Percentiles rank a stretch among this genome's conserved stretches.
phyloP scores from a whole-genome alignment of 2,329 filamentous ascomycete species.

The Aaosphaeria arxii region DNA sequence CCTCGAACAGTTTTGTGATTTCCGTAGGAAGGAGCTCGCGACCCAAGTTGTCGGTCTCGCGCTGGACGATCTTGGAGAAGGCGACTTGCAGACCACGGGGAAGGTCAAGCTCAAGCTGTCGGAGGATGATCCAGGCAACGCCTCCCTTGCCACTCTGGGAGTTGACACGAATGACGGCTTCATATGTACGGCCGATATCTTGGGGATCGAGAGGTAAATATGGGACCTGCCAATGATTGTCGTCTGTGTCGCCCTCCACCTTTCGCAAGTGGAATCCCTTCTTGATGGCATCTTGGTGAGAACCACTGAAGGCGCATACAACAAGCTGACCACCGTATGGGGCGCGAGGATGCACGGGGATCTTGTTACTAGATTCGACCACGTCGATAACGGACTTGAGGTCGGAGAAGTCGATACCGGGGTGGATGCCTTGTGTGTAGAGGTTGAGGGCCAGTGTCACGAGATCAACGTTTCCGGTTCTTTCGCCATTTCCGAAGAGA shows the following conservation, averaged over 20 bases:
- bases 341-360: slow-evolving; percentile 83
- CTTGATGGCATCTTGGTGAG: slow-evolving; percentile 94
- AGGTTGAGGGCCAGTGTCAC: slow-evolving; percentile 91
- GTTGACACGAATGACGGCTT: slow-evolving; percentile 97
- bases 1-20: slow-evolving; percentile 84
- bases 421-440: slow-evolving; percentile 87
- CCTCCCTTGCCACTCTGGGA: slow-evolving; percentile 94
- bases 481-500: slow-evolving; percentile 90
- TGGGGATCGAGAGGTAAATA: slow-evolving; percentile 91
- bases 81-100: slow-evolving; percentile 89
- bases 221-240: slow-evolving; percentile 78
- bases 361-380: slow-evolving; percentile 92
- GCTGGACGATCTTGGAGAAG: slow-evolving; percentile 85
- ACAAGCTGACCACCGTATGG: slow-evolving; percentile 90
- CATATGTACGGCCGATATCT: slow-evolving; percentile 95
- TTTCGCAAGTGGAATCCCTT: slow-evolving; percentile 76
- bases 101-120: slow-evolving; percentile 84
- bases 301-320: slow-evolving; percentile 88
- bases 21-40: slow-evolving; percentile 81
- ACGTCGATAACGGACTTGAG: slow-evolving; percentile 81
- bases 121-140: slow-evolving; percentile 88
- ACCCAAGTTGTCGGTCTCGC: slow-evolving; percentile 72
- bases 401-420: slow-evolving; percentile 87
- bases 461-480: slow-evolving; percentile 92
- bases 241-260: slow-evolving; percentile 53